These are phyloP conservation scores for Casuarina equisetifolia DNA, from an alignment of 306 rosid genomes.

Conservation along the genomic window DNA sequence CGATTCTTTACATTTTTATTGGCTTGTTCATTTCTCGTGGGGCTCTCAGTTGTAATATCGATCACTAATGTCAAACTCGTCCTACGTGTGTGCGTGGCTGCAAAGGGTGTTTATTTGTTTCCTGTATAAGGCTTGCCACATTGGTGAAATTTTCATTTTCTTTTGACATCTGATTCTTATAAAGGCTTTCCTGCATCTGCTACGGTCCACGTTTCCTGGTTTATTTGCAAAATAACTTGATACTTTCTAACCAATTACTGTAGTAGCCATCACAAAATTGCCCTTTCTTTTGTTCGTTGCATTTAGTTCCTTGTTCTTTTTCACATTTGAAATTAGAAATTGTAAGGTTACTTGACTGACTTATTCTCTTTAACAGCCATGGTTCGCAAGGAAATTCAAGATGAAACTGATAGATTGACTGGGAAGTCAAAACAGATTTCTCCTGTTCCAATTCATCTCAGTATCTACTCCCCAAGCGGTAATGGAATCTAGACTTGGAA, in stretches of 20 bases:
- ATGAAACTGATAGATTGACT: slow-evolving; percentile 73
- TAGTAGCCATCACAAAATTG: background rate
- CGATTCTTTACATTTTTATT: background rate
- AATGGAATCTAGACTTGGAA: slow-evolving; percentile 14
- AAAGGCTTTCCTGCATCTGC: background rate
- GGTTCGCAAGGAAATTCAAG: slow-evolving; percentile 86
- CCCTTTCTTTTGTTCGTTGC: background rate
- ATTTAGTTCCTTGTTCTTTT: background rate
- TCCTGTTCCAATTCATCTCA: slow-evolving; percentile 83
- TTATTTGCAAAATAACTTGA: background rate
- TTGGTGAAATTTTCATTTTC: background rate
- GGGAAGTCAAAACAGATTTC: slow-evolving; percentile 81
- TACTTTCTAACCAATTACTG: slow-evolving; percentile 1
- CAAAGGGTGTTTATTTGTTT: background rate
- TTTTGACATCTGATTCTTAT: background rate
- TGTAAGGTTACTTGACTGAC: slow-evolving; percentile 22
- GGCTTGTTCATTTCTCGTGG: background rate
- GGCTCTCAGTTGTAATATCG: background rate
- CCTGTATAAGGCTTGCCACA: slow-evolving; percentile 1
- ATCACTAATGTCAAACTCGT: slow-evolving; percentile 7
- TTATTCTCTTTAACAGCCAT: slow-evolving; percentile 46
- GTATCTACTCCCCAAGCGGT: slow-evolving; percentile 80
- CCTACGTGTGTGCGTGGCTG: background rate
- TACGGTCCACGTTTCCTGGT: background rate
- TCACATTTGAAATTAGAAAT: background rate